Evolutionary conservation across 1,284 basidiomycete species (phyloP), one percentile per base, ranked within the genome.

Genomic region (Microbotryum scabiosae): DNA sequence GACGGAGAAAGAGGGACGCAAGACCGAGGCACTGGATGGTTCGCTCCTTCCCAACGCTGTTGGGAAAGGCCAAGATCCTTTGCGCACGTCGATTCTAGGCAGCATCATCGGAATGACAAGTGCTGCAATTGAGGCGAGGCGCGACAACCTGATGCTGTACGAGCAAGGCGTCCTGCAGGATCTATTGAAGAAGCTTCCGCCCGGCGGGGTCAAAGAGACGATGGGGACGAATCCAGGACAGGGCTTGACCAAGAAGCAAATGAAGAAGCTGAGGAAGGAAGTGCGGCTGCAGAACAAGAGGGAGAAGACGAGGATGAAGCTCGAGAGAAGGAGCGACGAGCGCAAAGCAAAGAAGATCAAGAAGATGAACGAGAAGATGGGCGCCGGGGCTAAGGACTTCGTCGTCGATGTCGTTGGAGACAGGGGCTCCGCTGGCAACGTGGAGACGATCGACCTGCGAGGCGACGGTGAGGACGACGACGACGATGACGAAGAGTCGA

Each of bases 101-200:
- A 50, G 49, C 2, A 59, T 69, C 30, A 60, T 69, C 28, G 67
- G 67, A 12, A 66, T 67, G 59, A 57, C 60, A 4, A 21, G 47
- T 16, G 51, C 59, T 0, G 62, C 56, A 4, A 48, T 62, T 47
- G 50, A 59, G 0, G 46, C 54, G 16, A 44, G 67, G 6, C 49
- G 52, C 5, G 46, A 50, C 14, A 59, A 66, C 49, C 21, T 45
- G 2, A 10, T 47, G 0, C 51, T 68, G 5, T 59, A 51, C 45
- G 25, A 43, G 16, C 56, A 60, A 2, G 64, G 64, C 2, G 56
- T 64, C 8, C 46, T 68, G 41, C 67, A 68, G 49, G 6, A 16
- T 1, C 30, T 68, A 8, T 23, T 68, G 5, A 28, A 50, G 18
- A 30, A 57, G 44, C 51, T 50, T 14, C 54, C 44, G 1, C 20